phyloP scores from a whole-genome alignment of 371 early-diverging fungal species.

The Funneliformis caledonium region DNA sequence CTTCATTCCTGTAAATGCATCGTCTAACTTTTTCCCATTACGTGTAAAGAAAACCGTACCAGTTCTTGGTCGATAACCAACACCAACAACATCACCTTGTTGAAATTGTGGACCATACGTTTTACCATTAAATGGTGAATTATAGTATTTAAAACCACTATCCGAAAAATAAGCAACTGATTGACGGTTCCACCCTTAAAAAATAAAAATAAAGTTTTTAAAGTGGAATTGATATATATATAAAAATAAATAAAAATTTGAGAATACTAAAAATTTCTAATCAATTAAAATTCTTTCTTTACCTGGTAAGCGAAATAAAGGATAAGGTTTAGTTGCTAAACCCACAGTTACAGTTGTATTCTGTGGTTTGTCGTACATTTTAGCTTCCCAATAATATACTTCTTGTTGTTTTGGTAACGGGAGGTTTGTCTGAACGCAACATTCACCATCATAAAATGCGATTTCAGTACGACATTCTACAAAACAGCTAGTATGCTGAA shows the following conservation, averaged over 20 bases:
- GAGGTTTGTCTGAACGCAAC: slow-evolving; percentile 80
- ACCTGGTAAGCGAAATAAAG: slow-evolving; percentile 71
- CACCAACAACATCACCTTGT: slow-evolving; percentile 79
- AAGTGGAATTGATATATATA: background rate
- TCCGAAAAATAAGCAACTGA: slow-evolving; percentile 75
- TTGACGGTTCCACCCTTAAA: slow-evolving; percentile 62
- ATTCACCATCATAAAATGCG: slow-evolving; percentile 71
- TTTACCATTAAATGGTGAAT: slow-evolving; percentile 66
- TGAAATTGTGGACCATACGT: slow-evolving; percentile 64
- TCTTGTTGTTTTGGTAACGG: slow-evolving; percentile 81
- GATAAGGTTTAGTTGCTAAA: slow-evolving; percentile 73
- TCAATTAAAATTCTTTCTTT: slow-evolving; percentile 16
- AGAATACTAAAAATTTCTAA: background rate
- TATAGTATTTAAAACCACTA: slow-evolving; percentile 67
- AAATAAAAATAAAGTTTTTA: background rate
- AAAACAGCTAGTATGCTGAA: slow-evolving; percentile 61
- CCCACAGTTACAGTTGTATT: slow-evolving; percentile 66
- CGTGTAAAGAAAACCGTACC: slow-evolving; percentile 81
- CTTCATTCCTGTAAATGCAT: slow-evolving; percentile 57
- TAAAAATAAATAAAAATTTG: background rate
- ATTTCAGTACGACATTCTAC: slow-evolving; percentile 80
- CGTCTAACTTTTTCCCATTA: slow-evolving; percentile 71
- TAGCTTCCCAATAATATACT: slow-evolving; percentile 77
- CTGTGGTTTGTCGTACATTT: slow-evolving; percentile 68
- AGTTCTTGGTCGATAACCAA: slow-evolving; percentile 76